Evolutionary conservation across 176 grass and related monocot genomes (phyloP).

Genomic region (Musa beccarii): DNA sequence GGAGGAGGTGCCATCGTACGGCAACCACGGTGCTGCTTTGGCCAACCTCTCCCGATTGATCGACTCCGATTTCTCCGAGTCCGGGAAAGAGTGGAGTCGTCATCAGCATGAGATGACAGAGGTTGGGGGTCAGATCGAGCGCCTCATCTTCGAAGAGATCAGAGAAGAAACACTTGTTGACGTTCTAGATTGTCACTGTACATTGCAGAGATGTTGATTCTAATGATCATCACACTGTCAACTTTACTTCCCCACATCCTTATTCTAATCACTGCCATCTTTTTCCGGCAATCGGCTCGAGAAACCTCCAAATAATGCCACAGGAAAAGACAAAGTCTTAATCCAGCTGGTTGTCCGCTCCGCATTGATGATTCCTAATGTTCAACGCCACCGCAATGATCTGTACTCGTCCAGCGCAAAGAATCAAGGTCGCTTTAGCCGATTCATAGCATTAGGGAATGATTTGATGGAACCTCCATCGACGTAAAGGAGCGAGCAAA

Average conservation of each 20-base stretch:
- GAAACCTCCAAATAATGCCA: not conserved
- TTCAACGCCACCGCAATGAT: no score
- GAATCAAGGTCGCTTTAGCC: no score
- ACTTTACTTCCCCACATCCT: not conserved
- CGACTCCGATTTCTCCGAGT: conserved; percentile 42
- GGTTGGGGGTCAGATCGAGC: conserved; percentile 65
- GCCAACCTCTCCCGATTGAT: conserved; percentile 43
- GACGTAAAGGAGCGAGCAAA: no score
- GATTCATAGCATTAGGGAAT: not conserved
- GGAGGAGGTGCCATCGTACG: conserved; percentile 52
- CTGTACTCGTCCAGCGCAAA: no score
- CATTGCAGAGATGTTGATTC: conserved; percentile 37
- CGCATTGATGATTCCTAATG: no score
- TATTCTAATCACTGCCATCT: not conserved
- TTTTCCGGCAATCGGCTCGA: conserved; percentile 2
- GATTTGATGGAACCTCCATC: not conserved
- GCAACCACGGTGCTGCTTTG: conserved; percentile 52
- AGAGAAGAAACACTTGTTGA: conserved; percentile 46
- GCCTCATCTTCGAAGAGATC: conserved; percentile 85
- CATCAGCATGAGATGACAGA: conserved; percentile 25
- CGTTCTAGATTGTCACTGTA: conserved; percentile 51
- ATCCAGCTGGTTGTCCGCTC: not conserved
- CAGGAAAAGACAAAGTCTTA: conserved; percentile 2
- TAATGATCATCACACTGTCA: conserved; percentile 19
- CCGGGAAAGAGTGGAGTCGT: conserved; percentile 42